A percentile compares a stretch with the other conserved stretches of the same genome.
Conservation (phyloP, 345 rosid genomes). For the Camelina hispida region DNA sequence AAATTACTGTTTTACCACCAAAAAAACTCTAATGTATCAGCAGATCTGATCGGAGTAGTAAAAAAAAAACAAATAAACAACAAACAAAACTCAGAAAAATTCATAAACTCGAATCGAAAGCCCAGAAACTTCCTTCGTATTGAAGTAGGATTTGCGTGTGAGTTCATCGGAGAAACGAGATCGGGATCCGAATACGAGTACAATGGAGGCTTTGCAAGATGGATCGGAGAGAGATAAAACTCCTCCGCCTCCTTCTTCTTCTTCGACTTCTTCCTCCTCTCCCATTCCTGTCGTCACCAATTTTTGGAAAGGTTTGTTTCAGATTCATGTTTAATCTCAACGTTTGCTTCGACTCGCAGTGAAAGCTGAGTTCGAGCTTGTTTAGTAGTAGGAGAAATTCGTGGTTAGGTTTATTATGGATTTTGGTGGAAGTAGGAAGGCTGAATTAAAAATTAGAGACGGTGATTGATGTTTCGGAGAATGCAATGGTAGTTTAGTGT, state of each 20-base stretch:
- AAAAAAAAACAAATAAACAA: not conserved
- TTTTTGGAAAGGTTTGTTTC: constrained; percentile 88
- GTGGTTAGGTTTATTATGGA: constrained; percentile 13
- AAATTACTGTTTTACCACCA: constrained; percentile 39
- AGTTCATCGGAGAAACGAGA: constrained; percentile 25
- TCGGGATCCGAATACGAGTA: constrained; percentile 39
- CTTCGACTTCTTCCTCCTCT: constrained; percentile 67
- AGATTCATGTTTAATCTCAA: constrained; percentile 9
- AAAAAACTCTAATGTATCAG: constrained; percentile 18
- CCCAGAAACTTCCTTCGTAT: constrained; percentile 26
- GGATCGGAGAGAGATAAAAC: constrained; percentile 82
- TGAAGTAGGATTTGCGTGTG: constrained; percentile 28
- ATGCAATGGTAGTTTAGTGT: constrained; percentile 30
- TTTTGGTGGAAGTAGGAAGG: constrained; percentile 24
- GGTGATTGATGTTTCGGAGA: constrained; percentile 21
- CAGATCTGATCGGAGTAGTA: constrained; percentile 38
- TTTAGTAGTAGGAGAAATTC: constrained; percentile 21
- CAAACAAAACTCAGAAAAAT: not conserved
- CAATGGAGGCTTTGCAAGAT: constrained; percentile 72
- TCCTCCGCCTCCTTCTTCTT: constrained; percentile 51
- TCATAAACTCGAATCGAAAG: constrained; percentile 15
- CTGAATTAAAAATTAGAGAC: constrained; percentile 13
- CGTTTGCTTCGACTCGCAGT: constrained; percentile 8
- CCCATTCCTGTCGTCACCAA: constrained; percentile 74
- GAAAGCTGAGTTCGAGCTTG: constrained; percentile 18